Evolutionary conservation across 2,329 filamentous ascomycete species (phyloP).

Genomic region (Leptographium galeiforme): DNA sequence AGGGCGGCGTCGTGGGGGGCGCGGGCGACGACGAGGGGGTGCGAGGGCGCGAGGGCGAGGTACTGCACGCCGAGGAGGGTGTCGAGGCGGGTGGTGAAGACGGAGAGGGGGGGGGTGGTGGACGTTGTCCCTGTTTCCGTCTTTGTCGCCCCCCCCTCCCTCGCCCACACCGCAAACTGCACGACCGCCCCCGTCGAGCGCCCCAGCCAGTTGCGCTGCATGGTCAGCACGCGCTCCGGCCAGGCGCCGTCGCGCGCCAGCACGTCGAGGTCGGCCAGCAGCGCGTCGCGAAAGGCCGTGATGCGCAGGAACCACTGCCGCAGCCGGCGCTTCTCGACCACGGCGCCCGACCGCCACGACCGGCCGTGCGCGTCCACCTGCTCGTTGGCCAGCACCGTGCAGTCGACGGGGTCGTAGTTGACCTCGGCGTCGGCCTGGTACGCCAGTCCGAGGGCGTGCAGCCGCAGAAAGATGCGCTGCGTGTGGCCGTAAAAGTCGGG

Average conservation of each 20-base stretch:
- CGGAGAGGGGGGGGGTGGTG: conserved; percentile 42
- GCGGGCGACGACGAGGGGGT: conserved; percentile 52
- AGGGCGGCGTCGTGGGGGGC: conserved; percentile 48
- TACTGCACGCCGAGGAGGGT: conserved; percentile 83
- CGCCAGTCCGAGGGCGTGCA: conserved; percentile 61
- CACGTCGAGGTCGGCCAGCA: conserved; percentile 57
- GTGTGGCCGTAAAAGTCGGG: conserved; percentile 83
- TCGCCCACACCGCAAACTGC: conserved; percentile 47
- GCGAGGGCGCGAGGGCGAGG: conserved; percentile 60
- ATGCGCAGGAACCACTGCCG: conserved; percentile 89
- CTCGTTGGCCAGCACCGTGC: conserved; percentile 83
- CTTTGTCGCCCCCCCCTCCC: too few relatives aligned
- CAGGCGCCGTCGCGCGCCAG: conserved; percentile 52
- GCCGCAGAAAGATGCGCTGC: conserved; percentile 68
- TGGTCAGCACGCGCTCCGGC: conserved; percentile 70
- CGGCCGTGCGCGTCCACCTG: conserved; percentile 77
- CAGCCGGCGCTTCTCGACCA: conserved; percentile 64
- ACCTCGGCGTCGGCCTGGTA: conserved; percentile 75
- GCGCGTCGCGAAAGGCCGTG: conserved; percentile 59
- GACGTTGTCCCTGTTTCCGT: too few relatives aligned
- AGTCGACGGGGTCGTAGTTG: conserved; percentile 83
- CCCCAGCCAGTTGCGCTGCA: conserved; percentile 84
- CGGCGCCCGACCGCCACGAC: conserved; percentile 79
- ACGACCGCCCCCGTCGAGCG: conserved; percentile 61
- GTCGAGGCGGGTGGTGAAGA: conserved; percentile 77